Percentiles rank a stretch among this genome's conserved stretches.
Evolutionary conservation across 257 asterid genomes (phyloP).

Genomic region (Nicotiana sylvestris): DNA sequence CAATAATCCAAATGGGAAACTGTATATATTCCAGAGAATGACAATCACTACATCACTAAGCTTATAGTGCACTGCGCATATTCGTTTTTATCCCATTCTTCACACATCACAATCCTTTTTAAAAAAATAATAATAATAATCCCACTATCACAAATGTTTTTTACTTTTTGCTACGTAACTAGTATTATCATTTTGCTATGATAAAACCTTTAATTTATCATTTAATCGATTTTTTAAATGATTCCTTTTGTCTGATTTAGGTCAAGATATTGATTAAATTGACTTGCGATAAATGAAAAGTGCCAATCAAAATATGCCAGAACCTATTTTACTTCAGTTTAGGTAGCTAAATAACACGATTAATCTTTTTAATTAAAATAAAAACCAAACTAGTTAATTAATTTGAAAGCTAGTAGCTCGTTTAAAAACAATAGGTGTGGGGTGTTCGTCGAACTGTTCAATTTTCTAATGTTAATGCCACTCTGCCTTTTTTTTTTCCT

Average conservation of each 20-base stretch:
- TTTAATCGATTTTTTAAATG: no score
- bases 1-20: constrained; percentile 4
- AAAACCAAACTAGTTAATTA: neutral
- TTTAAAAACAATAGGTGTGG: neutral
- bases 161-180: neutral
- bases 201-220: no score
- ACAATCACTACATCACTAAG: neutral
- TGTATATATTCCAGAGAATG: neutral
- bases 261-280: neutral
- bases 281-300: neutral
- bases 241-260: no score
- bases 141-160: neutral
- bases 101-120: neutral
- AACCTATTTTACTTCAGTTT: neutral
- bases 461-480: neutral
- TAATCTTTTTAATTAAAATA: no score
- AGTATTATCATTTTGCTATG: neutral
- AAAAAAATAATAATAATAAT: no score
- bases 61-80: neutral
- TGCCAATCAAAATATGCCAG: neutral
- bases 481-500: no score
- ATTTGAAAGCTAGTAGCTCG: neutral
- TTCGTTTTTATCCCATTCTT: constrained; percentile 5
- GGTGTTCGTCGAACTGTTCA: neutral
- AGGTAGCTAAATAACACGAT: neutral